phyloP scores from a whole-genome alignment of 2,329 filamentous ascomycete genomes.

The Cadophora sp. region DNA sequence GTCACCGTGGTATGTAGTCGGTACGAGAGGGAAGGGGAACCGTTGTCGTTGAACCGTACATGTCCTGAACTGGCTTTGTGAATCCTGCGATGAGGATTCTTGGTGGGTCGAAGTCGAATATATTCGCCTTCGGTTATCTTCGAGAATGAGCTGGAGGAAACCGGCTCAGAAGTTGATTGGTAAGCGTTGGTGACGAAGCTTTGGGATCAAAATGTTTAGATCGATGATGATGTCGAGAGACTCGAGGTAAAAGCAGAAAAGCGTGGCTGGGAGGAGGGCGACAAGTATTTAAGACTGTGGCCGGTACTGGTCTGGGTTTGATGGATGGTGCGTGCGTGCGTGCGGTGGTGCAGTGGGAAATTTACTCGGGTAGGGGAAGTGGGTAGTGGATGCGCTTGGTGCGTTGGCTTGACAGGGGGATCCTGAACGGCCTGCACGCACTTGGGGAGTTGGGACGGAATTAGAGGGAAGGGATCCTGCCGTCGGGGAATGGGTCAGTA shows the following conservation, averaged over 20 bases:
- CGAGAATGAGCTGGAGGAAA: conserved; percentile 40
- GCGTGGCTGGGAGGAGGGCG: conserved; percentile 31
- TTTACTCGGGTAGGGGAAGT: conserved; percentile 24
- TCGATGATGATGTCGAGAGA: conserved; percentile 29
- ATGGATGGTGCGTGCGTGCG: conserved; percentile 1
- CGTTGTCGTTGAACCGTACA: conserved; percentile 46
- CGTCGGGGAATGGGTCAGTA: not conserved
- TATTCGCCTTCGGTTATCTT: conserved; percentile 38
- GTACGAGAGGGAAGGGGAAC: conserved; percentile 45
- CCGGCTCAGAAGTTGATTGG: conserved; percentile 34
- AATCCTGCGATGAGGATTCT: conserved; percentile 38
- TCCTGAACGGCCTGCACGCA: not conserved
- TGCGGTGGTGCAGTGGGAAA: conserved; percentile 24
- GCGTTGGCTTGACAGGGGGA: conserved; percentile 30
- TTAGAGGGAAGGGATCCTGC: not conserved
- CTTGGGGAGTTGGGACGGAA: conserved; percentile 19
- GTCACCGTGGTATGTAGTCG: conserved; percentile 48
- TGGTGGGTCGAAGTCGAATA: conserved; percentile 37
- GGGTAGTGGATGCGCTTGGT: conserved; percentile 23
- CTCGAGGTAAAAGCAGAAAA: conserved; percentile 23
- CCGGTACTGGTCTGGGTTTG: conserved; percentile 12
- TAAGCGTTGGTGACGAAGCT: conserved; percentile 31
- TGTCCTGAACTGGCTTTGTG: conserved; percentile 43
- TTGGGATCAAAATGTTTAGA: conserved; percentile 31
- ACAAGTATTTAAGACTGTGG: conserved; percentile 27